phyloP scores from a whole-genome alignment of 2,329 filamentous ascomycete species.

The Calonectria naviculata region DNA sequence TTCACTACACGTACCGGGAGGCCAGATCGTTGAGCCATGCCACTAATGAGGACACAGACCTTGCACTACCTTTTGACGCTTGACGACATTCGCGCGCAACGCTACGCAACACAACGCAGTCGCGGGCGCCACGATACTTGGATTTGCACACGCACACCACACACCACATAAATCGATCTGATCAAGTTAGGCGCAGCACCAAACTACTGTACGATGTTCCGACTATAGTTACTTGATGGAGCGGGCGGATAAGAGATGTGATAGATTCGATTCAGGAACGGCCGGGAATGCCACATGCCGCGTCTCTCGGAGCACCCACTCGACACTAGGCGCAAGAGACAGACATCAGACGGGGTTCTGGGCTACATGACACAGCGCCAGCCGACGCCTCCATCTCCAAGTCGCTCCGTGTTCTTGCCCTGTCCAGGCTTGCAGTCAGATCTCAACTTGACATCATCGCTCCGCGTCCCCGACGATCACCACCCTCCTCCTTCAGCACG shows the following conservation, averaged over 20 bases:
- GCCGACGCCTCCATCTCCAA: constrained; percentile 10
- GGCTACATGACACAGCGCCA: background rate
- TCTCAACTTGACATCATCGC: background rate
- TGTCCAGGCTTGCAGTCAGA: background rate
- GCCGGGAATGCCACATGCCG: constrained; percentile 5
- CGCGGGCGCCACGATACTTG: background rate
- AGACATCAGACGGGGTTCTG: background rate
- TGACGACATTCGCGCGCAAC: background rate
- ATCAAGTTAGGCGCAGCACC: background rate
- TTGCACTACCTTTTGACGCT: constrained; percentile 13
- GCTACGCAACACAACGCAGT: background rate
- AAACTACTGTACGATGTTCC: constrained; percentile 6
- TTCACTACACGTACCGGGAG: background rate
- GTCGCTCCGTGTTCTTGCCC: background rate
- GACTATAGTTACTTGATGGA: background rate
- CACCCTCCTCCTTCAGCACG: background rate
- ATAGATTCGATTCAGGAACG: constrained; percentile 11
- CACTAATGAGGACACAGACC: constrained; percentile 32
- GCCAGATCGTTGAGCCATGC: constrained; percentile 12
- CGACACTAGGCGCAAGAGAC: background rate
- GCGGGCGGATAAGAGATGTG: constrained; percentile 3
- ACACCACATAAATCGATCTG: background rate
- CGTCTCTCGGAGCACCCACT: background rate
- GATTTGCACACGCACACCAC: background rate
- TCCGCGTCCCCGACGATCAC: constrained; percentile 9